Base-by-base conservation (phyloP, 352 stramenopile genomes). In the Phytophthora crassamura region DNA sequence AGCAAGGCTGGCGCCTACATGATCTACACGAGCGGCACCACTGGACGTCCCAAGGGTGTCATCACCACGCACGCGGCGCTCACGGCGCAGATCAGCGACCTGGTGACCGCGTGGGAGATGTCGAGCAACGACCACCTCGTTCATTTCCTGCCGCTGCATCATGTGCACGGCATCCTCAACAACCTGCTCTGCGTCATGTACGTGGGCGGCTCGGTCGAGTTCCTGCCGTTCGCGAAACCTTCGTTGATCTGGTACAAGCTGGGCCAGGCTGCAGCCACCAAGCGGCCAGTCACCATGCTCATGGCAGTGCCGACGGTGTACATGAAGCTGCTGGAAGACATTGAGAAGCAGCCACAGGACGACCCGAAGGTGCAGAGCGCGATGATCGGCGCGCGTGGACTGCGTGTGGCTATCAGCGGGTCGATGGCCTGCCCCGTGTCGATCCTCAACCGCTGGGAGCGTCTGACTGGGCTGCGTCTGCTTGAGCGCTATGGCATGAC, bases 291-390 rank as follows among this genome's bases (percentile, higher is more conserved):
- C 16, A 86, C 82, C 5, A 78, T 97, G 69, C 78, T 98, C 48
- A 97, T 97, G 91, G 93, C 88, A 7, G 93, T 98, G 8, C 93
- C 93, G 0, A 98, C 91, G 0, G 91, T 98, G 48, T 98, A 97
- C 80, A 86, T 91, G 65, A 84, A 91, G 53, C 60, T 98, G 38
- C 70, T 98, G 12, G 87, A 97, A 64, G 76, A 81, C 5, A 80
- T 90, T 18, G 77, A 90, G 41, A 67, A 69, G 18, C 57, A 69
- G 18, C 14, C 72, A 18, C 34, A 71, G 32, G 36, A 67, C 20
- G 51, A 65, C 7, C 67, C 58, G 14, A 50, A 55, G 35, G 59
- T 53, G 3, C 41, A 63, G 32, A 49, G 20, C 16, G 53, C 66
- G 15, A 5, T 76, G 22, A 18, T 43, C 15, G 59, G 67, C 25